These are phyloP conservation scores for Austroboletus niveus DNA, from an alignment of 1,284 basidiomycete species.

Conservation along the genomic window DNA sequence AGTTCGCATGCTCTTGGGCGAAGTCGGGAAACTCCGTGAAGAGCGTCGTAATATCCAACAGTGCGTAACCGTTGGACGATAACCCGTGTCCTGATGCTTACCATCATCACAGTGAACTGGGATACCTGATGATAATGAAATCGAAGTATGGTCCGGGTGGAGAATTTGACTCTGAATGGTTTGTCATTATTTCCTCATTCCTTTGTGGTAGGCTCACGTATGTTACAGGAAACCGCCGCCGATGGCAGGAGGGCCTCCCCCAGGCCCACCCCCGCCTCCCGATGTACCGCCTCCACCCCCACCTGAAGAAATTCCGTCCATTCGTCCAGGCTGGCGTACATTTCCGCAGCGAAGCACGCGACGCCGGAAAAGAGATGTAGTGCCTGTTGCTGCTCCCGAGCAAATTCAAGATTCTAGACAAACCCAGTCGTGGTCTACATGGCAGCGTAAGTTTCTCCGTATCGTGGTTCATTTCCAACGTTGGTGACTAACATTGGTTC, in stretches of 20 bases:
- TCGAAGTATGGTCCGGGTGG: constrained; percentile 74
- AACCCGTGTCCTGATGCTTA: constrained; percentile 6
- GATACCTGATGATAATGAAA: constrained; percentile 60
- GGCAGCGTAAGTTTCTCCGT: constrained; percentile 56
- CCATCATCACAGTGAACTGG: constrained; percentile 33
- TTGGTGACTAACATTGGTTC: neutral
- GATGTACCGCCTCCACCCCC: constrained; percentile 37
- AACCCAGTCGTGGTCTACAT: constrained; percentile 54
- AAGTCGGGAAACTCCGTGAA: constrained; percentile 71
- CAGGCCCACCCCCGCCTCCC: constrained; percentile 40
- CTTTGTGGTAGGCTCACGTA: constrained; percentile 40
- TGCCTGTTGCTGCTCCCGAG: constrained; percentile 29
- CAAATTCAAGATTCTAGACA: constrained; percentile 38
- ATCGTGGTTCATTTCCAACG: constrained; percentile 26
- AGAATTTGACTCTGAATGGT: constrained; percentile 74
- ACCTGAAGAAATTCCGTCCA: constrained; percentile 36
- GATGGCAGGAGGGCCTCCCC: constrained; percentile 35
- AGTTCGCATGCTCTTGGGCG: constrained; percentile 66
- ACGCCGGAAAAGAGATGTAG: constrained; percentile 39
- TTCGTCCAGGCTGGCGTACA: constrained; percentile 58
- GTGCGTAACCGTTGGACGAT: constrained; percentile 40
- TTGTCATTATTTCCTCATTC: constrained; percentile 10
- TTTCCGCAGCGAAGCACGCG: constrained; percentile 41
- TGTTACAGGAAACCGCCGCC: constrained; percentile 46
- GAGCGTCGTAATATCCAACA: constrained; percentile 64